Evolutionary conservation across 1,284 basidiomycete genomes (phyloP).

Genomic region (Sphaerobolus stellatus): DNA sequence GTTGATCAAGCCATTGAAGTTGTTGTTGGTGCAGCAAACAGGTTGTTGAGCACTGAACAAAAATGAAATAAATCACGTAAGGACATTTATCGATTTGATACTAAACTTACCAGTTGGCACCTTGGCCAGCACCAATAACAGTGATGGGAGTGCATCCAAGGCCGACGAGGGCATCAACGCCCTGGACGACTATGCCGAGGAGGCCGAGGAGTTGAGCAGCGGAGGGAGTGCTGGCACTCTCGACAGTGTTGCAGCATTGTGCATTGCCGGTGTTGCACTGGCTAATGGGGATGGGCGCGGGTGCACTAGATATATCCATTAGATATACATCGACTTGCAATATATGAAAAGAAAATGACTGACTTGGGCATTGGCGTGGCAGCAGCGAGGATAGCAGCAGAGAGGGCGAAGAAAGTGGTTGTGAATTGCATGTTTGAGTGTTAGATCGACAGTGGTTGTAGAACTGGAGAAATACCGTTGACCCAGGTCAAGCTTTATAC

Average conservation of each 20-base stretch:
- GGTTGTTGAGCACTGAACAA: slow-evolving; percentile 18
- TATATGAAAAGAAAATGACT: too few relatives aligned
- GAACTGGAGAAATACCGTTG: too few relatives aligned
- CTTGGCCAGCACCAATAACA: background rate
- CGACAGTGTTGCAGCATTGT: background rate
- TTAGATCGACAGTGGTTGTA: too few relatives aligned
- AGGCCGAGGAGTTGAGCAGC: background rate
- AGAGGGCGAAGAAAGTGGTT: too few relatives aligned
- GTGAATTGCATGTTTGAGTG: too few relatives aligned
- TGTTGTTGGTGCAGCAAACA: slow-evolving; percentile 32
- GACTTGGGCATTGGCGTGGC: too few relatives aligned
- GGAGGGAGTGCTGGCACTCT: background rate
- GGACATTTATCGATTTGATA: background rate
- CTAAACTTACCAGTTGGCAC: background rate
- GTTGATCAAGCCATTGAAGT: slow-evolving; percentile 34
- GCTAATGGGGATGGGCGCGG: too few relatives aligned
- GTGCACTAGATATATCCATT: too few relatives aligned
- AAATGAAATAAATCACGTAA: background rate
- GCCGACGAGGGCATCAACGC: background rate
- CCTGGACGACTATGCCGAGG: background rate
- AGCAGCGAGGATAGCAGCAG: too few relatives aligned
- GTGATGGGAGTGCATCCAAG: background rate
- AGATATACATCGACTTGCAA: too few relatives aligned
- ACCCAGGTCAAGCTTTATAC: too few relatives aligned
- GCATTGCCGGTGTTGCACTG: slow-evolving; percentile 24